Evolutionary conservation across 2,329 filamentous ascomycete genomes (phyloP).

Genomic region (Fusarium sp.): DNA sequence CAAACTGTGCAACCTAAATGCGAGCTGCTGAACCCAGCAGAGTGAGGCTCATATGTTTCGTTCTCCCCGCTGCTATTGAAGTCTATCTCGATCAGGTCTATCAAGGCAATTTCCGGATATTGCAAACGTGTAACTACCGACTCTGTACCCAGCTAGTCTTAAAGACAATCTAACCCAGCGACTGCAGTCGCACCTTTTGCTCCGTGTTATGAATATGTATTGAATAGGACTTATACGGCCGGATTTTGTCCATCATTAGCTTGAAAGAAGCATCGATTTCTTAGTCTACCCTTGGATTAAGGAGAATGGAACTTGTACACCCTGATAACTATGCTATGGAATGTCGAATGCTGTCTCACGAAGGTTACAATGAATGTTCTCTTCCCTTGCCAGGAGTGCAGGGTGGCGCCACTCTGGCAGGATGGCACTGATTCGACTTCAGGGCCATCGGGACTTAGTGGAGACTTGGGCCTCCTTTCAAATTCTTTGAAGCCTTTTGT

Average conservation of each 20-base stretch:
- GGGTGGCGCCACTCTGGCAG: too few species aligned
- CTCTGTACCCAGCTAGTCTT: background rate
- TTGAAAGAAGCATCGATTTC: too few species aligned
- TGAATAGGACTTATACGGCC: background rate
- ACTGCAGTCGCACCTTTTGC: background rate
- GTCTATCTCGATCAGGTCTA: background rate
- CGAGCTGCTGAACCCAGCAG: background rate
- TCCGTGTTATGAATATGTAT: background rate
- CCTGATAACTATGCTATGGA: background rate
- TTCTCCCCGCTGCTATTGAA: background rate
- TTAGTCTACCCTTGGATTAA: background rate
- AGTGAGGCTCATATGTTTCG: background rate
- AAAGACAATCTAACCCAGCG: background rate
- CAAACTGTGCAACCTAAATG: background rate
- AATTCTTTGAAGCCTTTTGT: background rate
- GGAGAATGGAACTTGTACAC: background rate
- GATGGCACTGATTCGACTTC: background rate
- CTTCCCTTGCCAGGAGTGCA: background rate
- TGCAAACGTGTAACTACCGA: background rate
- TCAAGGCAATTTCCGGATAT: background rate
- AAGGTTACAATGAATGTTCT: too few species aligned
- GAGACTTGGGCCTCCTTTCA: background rate
- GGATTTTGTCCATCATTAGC: background rate
- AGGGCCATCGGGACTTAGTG: background rate
- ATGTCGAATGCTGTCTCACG: background rate